Evolutionary conservation across 2,329 filamentous ascomycete species (phyloP).

Genomic region (Hymenoscyphus repandus): DNA sequence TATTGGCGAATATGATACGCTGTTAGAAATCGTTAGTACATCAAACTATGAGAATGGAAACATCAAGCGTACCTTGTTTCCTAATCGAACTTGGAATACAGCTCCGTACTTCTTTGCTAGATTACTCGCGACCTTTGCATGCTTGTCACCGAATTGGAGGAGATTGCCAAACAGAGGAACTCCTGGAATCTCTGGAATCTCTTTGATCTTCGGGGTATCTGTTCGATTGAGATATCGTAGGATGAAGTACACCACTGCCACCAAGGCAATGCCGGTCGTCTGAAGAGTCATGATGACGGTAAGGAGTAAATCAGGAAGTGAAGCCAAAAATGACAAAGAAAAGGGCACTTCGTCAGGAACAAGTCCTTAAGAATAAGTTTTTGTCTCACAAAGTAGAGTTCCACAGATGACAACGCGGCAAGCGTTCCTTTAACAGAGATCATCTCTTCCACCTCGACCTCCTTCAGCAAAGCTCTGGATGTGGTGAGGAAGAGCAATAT

Average conservation of each 20-base stretch:
- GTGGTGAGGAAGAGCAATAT: not conserved
- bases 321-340: not conserved
- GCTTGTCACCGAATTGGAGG: conserved; percentile 51
- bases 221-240: conserved; percentile 39
- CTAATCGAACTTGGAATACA: conserved; percentile 63
- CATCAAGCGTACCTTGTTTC: conserved; percentile 50
- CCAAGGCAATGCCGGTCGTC: conserved; percentile 23
- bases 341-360: not conserved
- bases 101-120: conserved; percentile 58
- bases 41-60: not conserved
- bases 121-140: conserved; percentile 48
- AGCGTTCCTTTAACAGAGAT: not conserved
- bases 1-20: conserved; percentile 73
- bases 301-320: not conserved
- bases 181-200: conserved; percentile 55
- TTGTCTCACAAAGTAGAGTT: too few relatives aligned
- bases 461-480: not conserved
- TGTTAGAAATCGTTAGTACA: conserved; percentile 27
- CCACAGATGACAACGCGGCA: too few relatives aligned
- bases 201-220: conserved; percentile 55
- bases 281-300: conserved; percentile 16
- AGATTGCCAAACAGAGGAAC: conserved; percentile 60
- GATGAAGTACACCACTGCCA: conserved; percentile 24
- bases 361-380: too few relatives aligned
- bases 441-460: not conserved